Percentiles rank a stretch among this genome's conserved stretches.
phyloP scores from a whole-genome alignment of 2,329 filamentous ascomycete genomes.

The Diaporthe citrichinensis region DNA sequence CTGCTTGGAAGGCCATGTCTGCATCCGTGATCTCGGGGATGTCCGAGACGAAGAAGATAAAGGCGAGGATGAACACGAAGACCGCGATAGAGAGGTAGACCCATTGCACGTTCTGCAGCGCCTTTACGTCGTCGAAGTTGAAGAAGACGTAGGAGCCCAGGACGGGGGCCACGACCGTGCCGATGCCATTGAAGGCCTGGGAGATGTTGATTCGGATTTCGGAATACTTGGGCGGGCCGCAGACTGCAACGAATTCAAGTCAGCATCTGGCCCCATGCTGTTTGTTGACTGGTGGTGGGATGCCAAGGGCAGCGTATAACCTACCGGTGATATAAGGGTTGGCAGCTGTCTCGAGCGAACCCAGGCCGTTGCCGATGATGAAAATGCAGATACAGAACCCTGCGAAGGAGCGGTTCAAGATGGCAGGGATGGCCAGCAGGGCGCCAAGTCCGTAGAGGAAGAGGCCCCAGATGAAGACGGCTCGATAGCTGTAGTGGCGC shows the following conservation, averaged over 20 bases:
- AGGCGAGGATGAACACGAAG: constrained; percentile 77
- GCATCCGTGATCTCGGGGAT: constrained; percentile 81
- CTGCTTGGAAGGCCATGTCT: constrained; percentile 75
- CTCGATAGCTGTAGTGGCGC: constrained; percentile 73
- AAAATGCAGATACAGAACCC: constrained; percentile 83
- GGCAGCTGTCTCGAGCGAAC: constrained; percentile 82
- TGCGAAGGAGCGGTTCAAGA: constrained; percentile 75
- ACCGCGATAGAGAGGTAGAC: constrained; percentile 81
- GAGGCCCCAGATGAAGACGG: constrained; percentile 77
- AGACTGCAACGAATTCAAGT: constrained; percentile 50
- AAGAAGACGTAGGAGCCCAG: constrained; percentile 83
- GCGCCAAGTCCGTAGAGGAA: constrained; percentile 75
- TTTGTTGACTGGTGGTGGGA: rapidly evolving
- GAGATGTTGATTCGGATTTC: constrained; percentile 83
- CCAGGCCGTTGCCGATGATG: constrained; percentile 80
- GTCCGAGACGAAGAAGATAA: constrained; percentile 75
- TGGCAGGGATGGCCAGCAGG: constrained; percentile 68
- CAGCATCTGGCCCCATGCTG: background rate
- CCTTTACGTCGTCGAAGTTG: constrained; percentile 68
- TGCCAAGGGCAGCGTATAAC: background rate
- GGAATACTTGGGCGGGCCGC: constrained; percentile 76
- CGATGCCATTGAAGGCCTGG: constrained; percentile 83
- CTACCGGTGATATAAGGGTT: constrained; percentile 79
- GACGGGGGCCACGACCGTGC: constrained; percentile 80
- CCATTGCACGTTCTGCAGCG: constrained; percentile 80